A percentile compares a stretch with the other conserved stretches of the same genome.
Conservation (phyloP, 2,329 filamentous ascomycete genomes). For the Aspergillus flavus region DNA sequence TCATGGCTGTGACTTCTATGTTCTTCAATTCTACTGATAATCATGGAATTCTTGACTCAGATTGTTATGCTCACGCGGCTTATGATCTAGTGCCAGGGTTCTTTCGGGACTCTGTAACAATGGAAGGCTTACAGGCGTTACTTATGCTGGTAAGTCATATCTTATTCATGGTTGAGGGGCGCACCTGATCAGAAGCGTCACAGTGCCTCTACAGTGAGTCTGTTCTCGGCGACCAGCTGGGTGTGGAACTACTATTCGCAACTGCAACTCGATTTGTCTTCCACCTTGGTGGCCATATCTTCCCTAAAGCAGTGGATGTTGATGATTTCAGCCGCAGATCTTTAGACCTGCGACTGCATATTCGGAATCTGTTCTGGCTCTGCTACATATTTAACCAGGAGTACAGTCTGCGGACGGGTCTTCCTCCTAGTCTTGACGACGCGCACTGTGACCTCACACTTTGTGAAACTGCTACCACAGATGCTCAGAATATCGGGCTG, state of each 20-base stretch:
- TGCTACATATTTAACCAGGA: slow-evolving; percentile 9
- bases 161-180: not conserved
- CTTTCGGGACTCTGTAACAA: slow-evolving; percentile 5
- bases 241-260: not conserved
- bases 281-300: slow-evolving; percentile 15
- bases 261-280: slow-evolving; percentile 12
- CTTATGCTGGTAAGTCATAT: slow-evolving; percentile 10
- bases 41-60: not conserved
- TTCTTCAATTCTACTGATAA: not conserved
- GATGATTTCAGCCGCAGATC: not conserved
- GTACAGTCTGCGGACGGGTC: slow-evolving; percentile 12
- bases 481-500: not conserved
- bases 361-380: slow-evolving; percentile 15
- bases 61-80: slow-evolving; percentile 2
- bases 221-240: slow-evolving; percentile 3
- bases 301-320: not conserved
- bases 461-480: not conserved
- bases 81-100: slow-evolving; percentile 2
- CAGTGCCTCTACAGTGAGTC: slow-evolving; percentile 3
- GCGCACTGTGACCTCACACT: slow-evolving; percentile 13
- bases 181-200: not conserved
- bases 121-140: slow-evolving; percentile 15
- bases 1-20: slow-evolving; percentile 8
- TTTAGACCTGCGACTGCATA: slow-evolving; percentile 1
- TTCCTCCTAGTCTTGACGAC: slow-evolving; percentile 10